Percentiles rank a stretch among this genome's conserved stretches.
These are phyloP conservation scores for Aspergillus sp. DNA, from an alignment of 2,329 filamentous ascomycete genomes.

Conservation along the genomic window DNA sequence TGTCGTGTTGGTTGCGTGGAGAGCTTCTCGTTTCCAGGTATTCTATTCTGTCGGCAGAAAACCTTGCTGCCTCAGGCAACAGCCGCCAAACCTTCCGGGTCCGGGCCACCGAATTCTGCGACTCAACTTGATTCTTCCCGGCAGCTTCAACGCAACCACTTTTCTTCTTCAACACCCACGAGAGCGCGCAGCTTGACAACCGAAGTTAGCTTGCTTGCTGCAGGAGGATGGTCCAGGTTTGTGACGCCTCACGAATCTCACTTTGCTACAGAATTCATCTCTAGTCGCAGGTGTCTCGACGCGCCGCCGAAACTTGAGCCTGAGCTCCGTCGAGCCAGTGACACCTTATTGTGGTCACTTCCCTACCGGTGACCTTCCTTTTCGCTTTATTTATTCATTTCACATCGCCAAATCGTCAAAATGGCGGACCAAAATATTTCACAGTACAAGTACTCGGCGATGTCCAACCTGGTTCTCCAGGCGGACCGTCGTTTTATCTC, in stretches of 20 bases:
- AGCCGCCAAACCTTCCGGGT: constrained; percentile 33
- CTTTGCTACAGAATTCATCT: constrained; percentile 26
- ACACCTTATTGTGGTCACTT: constrained; percentile 27
- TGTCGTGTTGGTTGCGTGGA: not conserved
- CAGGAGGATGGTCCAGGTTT: constrained; percentile 40
- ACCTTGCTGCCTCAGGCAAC: constrained; percentile 22
- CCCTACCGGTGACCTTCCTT: constrained; percentile 23
- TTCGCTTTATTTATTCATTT: constrained; percentile 14
- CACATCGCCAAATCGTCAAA: constrained; percentile 27
- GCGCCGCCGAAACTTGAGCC: constrained; percentile 32
- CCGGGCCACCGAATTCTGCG: constrained; percentile 36
- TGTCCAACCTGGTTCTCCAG: constrained; percentile 99
- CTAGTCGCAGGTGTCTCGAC: constrained; percentile 30
- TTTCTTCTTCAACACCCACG: constrained; percentile 16
- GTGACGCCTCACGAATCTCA: constrained; percentile 29
- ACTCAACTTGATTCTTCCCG: constrained; percentile 25
- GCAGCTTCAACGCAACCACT: constrained; percentile 27
- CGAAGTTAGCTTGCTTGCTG: constrained; percentile 27
- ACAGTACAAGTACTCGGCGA: constrained; percentile 98
- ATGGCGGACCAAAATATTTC: constrained; percentile 79
- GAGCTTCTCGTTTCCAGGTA: not conserved
- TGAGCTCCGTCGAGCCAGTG: constrained; percentile 33
- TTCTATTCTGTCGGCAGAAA: constrained; percentile 12
- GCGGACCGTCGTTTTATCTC: constrained; percentile 95
- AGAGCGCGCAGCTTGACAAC: constrained; percentile 28